Evolutionary conservation across 176 grass and related monocot species (phyloP).

Genomic region (Canna indica): DNA sequence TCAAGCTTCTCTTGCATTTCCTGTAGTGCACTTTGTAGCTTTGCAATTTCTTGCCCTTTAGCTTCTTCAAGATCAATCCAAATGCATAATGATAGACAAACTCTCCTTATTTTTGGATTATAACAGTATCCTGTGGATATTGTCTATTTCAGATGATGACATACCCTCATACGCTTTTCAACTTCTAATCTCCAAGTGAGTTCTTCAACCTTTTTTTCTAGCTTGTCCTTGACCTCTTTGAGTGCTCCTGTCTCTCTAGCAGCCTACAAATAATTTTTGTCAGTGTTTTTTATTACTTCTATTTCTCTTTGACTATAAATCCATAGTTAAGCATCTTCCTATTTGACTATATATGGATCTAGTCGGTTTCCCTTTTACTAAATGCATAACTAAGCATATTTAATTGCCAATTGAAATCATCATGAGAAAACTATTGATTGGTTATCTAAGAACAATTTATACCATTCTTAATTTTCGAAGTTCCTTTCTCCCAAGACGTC

Average conservation of each 20-base stretch:
- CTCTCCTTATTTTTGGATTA: background rate
- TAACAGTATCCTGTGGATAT: too few species aligned
- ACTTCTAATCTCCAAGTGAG: constrained; percentile 87
- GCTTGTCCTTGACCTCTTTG: constrained; percentile 92
- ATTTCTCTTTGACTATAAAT: too few species aligned
- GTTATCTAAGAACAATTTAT: background rate
- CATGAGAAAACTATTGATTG: too few species aligned
- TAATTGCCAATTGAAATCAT: too few species aligned
- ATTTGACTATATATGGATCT: too few species aligned
- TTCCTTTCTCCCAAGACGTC: constrained; percentile 78
- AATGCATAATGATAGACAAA: too few species aligned
- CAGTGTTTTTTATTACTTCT: too few species aligned
- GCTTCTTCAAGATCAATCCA: constrained; percentile 73
- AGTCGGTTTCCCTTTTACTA: too few species aligned
- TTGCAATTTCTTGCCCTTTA: constrained; percentile 73
- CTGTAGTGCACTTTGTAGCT: constrained; percentile 61
- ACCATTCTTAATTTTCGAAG: constrained; percentile 83
- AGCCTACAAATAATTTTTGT: constrained; percentile 48
- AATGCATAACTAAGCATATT: too few species aligned
- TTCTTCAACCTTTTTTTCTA: constrained; percentile 93
- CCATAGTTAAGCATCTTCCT: too few species aligned
- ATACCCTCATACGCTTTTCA: constrained; percentile 93
- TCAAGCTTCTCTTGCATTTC: constrained; percentile 67
- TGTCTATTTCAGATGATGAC: constrained; percentile 17
- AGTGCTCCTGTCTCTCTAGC: constrained; percentile 89